phyloP scores from a whole-genome alignment of 805 yeast genomes.

The Ogataea nakhonphanomensis region DNA sequence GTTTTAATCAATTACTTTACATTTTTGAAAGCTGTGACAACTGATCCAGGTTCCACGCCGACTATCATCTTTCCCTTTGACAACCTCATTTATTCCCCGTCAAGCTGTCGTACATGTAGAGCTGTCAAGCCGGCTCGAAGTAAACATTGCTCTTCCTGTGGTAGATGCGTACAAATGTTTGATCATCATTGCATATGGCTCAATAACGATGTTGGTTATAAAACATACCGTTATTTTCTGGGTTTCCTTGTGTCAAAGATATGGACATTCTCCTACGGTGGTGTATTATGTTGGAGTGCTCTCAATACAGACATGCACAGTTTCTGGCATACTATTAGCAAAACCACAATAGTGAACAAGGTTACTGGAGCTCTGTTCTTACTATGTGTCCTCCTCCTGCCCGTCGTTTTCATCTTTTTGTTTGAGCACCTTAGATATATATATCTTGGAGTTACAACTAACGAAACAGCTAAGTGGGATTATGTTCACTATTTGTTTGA shows the following conservation, averaged over 20 bases:
- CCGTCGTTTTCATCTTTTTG: constrained; percentile 39
- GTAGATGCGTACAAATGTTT: constrained; percentile 56
- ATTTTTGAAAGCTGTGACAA: constrained; percentile 38
- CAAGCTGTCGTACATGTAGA: constrained; percentile 48
- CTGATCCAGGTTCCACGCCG: constrained; percentile 41
- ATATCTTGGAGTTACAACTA: constrained; percentile 56
- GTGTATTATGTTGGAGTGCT: constrained; percentile 31
- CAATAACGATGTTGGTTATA: constrained; percentile 53
- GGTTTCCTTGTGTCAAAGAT: constrained; percentile 35
- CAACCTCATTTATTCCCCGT: constrained; percentile 40
- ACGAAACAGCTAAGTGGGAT: constrained; percentile 53
- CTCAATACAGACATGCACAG: constrained; percentile 14
- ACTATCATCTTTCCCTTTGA: constrained; percentile 27
- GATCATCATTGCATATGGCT: constrained; percentile 63
- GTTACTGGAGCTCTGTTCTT: constrained; percentile 41
- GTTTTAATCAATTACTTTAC: constrained; percentile 33
- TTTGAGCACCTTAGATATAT: constrained; percentile 42
- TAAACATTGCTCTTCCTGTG: constrained; percentile 72
- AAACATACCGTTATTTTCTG: constrained; percentile 49
- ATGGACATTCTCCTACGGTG: constrained; percentile 42
- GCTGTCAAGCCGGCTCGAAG: constrained; percentile 71
- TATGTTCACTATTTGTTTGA: constrained; percentile 40
- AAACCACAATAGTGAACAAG: constrained; percentile 34
- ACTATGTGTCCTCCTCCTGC: constrained; percentile 36
- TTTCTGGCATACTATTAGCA: constrained; percentile 18